Evolutionary conservation across 805 yeast genomes (phyloP).

Genomic region (Starmerella lactis-condensi): DNA sequence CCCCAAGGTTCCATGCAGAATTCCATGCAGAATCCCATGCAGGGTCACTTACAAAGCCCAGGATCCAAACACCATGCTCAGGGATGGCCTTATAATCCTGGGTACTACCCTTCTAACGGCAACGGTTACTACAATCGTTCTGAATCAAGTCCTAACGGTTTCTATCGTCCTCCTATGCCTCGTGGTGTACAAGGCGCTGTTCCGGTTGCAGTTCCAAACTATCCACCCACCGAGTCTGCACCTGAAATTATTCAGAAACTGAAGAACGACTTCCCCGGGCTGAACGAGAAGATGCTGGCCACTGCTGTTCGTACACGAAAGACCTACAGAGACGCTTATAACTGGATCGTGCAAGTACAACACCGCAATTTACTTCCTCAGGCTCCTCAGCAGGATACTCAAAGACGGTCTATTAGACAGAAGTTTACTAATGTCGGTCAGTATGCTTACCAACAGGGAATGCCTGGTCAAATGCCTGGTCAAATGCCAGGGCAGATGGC

Average conservation of each 20-base stretch:
- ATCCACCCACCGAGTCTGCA: constrained; percentile 4
- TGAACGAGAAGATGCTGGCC: constrained; percentile 15
- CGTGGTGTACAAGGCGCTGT: constrained; percentile 2
- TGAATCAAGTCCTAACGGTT: no score
- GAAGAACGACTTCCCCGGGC: constrained; percentile 14
- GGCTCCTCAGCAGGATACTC: constrained; percentile 13
- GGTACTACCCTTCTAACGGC: no score
- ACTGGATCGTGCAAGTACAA: constrained; percentile 21
- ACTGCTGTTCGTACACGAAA: constrained; percentile 18
- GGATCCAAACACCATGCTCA: no score
- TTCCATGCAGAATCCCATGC: not conserved
- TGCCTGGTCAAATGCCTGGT: not conserved
- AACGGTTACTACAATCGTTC: no score
- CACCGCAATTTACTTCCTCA: constrained; percentile 17
- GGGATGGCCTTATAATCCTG: no score
- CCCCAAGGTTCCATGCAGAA: not conserved
- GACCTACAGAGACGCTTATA: constrained; percentile 23
- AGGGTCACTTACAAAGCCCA: no score
- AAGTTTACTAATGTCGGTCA: constrained; percentile 18
- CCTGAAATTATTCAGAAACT: constrained; percentile 7
- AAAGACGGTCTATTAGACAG: constrained; percentile 24
- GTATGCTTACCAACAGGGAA: constrained; percentile 1
- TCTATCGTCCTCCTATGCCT: constrained; percentile 3
- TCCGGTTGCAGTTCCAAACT: constrained; percentile 2
- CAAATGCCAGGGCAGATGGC: constrained; percentile 1